Base-by-base conservation (phyloP, 306 rosid species). In the Heteromeles arbutifolia region DNA sequence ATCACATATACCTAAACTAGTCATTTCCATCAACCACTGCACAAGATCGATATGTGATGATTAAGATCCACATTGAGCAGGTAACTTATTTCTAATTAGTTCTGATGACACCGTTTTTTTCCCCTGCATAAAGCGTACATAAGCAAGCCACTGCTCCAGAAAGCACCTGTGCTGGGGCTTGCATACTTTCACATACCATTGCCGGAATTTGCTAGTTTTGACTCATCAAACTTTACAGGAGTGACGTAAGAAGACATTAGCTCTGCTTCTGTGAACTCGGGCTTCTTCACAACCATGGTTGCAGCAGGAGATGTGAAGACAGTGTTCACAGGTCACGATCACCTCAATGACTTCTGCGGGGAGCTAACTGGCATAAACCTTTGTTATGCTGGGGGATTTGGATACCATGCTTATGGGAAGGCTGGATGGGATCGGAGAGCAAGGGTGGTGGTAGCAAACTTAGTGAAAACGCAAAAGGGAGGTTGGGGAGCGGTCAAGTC, bases 361-460 rank as follows among this genome's bases (percentile, higher is more conserved):
- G 69, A 85, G 73, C 84, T 92, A 66, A 85, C 64, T 8, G 90
- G 86, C 26, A 85, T 92, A 67, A 82, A 87, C 5, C 95, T 94
- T 61, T 94, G 98, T 76, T 92, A 92, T 83, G 96, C 75, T 29
- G 97, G 98, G 10, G 98, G 97, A 32, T 95, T 95, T 17, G 97
- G 97, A 67, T 95, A 90, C 87, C 98, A 92, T 79, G 98, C 98
- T 22, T 92, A 95, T 74, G 98, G 97, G 74, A 84, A 92, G 82
- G 93, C 93, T 37, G 97, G 97, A 78, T 95, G 98, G 97, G 7
- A 94, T 11, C 89, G 98, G 86, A 90, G 97, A 77, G 90, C 98
- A 4, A 86, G 97, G 81, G 92, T 92, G 69, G 91, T 95, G 74
- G 88, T 84, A 13, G 98, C 90, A 53, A 78, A 78, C 74, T 84